These are phyloP conservation scores for Xylaria castorea DNA, from an alignment of 495 filamentous ascomycete species.

Conservation along the genomic window DNA sequence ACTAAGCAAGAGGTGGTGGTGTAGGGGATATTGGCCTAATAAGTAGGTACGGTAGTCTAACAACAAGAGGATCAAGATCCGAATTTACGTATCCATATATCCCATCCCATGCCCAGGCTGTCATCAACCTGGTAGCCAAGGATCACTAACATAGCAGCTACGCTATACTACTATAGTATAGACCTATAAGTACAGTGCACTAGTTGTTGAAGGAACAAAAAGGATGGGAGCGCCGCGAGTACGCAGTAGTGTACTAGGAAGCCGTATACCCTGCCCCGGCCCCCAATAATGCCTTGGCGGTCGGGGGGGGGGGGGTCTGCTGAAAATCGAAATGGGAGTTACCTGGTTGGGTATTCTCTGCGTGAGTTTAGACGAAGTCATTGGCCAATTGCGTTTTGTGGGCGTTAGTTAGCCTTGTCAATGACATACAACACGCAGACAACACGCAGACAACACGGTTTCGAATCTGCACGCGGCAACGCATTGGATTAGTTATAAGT, in stretches of 20 bases:
- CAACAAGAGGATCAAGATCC: constrained; percentile 12
- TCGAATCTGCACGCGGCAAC: neutral
- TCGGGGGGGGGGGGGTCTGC: neutral
- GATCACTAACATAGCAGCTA: constrained; percentile 3
- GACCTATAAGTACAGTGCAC: constrained; percentile 6
- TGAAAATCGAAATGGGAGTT: constrained; percentile 10
- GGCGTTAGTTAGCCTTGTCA: neutral
- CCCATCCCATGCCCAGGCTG: neutral
- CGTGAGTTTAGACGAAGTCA: neutral
- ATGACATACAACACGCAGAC: constrained; percentile 5
- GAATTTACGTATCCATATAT: neutral
- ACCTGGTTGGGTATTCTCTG: constrained; percentile 24
- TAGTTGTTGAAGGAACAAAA: neutral
- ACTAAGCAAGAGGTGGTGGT: neutral
- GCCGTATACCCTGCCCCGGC: neutral
- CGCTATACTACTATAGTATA: constrained; percentile 1
- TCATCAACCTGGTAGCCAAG: neutral
- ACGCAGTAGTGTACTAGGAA: neutral
- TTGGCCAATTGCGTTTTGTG: neutral
- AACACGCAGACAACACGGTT: too few relatives aligned
- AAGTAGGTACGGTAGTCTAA: neutral
- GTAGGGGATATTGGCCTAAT: neutral
- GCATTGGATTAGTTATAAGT: neutral
- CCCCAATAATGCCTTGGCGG: constrained; percentile 11
- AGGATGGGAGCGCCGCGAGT: neutral